A percentile compares a stretch with the other conserved stretches of the same genome.
Conservation (phyloP, 345 rosid genomes). For the Rhodomyrtus tomentosa region DNA sequence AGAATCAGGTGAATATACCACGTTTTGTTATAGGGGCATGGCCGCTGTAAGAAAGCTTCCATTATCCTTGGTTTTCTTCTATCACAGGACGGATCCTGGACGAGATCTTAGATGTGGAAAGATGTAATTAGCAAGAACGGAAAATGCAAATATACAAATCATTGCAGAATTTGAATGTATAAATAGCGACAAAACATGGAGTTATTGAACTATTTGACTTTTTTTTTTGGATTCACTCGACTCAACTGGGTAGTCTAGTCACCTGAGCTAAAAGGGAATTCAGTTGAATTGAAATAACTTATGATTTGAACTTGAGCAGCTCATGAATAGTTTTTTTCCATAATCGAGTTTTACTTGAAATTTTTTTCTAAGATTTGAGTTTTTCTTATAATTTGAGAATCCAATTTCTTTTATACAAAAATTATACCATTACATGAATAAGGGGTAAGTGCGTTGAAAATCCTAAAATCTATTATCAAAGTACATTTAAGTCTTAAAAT, state of each 20-base stretch:
- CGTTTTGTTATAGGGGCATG: too few relatives aligned
- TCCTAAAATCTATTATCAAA: too few relatives aligned
- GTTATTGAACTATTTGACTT: accelerated
- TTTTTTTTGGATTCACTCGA: not conserved
- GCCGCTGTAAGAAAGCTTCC: too few relatives aligned
- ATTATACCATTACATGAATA: not conserved
- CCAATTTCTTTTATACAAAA: too few relatives aligned
- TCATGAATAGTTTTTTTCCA: too few relatives aligned
- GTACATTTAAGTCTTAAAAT: too few relatives aligned
- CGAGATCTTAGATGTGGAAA: too few relatives aligned
- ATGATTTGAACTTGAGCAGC: not conserved
- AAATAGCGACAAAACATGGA: not conserved
- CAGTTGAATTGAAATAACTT: not conserved
- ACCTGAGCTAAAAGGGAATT: not conserved
- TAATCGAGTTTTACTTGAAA: not conserved
- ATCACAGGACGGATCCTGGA: too few relatives aligned
- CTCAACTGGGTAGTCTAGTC: not conserved
- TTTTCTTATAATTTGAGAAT: not conserved
- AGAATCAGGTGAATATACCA: too few relatives aligned
- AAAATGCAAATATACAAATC: not conserved
- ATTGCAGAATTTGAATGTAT: not conserved
- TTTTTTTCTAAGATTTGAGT: not conserved
- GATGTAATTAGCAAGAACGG: too few relatives aligned
- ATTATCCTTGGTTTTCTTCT: too few relatives aligned
- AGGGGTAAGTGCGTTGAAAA: too few relatives aligned